A percentile compares a stretch with the other conserved stretches of the same genome.
Conservation (phyloP, 2,329 filamentous ascomycete genomes). For the Colletotrichum chlorophyti region DNA sequence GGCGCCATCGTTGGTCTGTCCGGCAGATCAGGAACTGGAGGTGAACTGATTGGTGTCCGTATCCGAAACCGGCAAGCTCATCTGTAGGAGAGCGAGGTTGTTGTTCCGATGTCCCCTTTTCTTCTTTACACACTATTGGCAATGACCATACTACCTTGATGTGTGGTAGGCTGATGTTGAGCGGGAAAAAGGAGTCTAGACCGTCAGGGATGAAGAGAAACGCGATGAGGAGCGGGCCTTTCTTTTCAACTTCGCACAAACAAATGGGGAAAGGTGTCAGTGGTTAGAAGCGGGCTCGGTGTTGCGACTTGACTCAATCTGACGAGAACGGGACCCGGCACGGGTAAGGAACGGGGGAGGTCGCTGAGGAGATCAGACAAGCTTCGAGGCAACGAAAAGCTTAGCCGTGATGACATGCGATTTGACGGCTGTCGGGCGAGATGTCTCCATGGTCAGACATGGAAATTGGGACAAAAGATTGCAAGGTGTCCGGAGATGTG, state of each 20-base stretch:
- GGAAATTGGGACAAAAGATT: background rate
- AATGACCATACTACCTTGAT: too few species aligned
- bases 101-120: background rate
- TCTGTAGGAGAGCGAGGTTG: background rate
- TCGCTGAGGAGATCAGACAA: conserved; percentile 25
- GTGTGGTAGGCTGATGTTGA: too few species aligned
- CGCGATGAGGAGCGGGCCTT: background rate
- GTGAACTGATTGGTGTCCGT: background rate
- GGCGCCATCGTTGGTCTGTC: too few species aligned
- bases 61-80: conserved; percentile 1
- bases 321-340: conserved; percentile 9
- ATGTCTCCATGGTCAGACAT: too few species aligned
- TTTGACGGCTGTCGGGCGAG: conserved; percentile 4
- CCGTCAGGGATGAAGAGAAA: conserved; percentile 2
- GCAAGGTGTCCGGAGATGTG: background rate
- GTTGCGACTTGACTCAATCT: background rate
- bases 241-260: background rate
- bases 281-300: background rate
- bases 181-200: too few species aligned
- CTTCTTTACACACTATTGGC: too few species aligned
- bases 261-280: background rate
- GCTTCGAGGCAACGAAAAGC: conserved; percentile 28
- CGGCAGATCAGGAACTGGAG: background rate
- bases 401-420: conserved; percentile 21
- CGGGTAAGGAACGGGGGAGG: conserved; percentile 1